Evolutionary conservation across 108 stramenopile genomes (phyloP).

Genomic region (Fragilariopsis cylindrus): DNA sequence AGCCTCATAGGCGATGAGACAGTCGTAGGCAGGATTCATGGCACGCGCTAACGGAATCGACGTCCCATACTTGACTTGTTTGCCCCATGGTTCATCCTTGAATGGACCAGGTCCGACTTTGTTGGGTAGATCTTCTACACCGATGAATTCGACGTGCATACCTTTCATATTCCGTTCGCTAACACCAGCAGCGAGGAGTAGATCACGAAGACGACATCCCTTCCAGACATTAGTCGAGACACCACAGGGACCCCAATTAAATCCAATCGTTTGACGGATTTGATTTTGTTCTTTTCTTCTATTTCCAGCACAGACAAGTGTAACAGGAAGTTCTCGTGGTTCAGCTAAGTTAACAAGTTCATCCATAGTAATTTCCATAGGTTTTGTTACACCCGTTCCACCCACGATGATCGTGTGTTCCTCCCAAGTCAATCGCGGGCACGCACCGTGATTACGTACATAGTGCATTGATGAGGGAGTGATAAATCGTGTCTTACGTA

Average conservation of each 20-base stretch:
- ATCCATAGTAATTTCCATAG: conserved; percentile 82
- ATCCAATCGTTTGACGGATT: conserved; percentile 95
- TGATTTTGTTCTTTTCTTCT: conserved; percentile 98
- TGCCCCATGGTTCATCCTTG: conserved; percentile 85
- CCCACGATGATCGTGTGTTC: conserved; percentile 71
- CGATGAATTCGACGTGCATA: conserved; percentile 89
- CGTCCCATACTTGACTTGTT: conserved; percentile 95
- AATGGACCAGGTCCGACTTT: conserved; percentile 92
- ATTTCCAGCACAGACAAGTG: conserved; percentile 97
- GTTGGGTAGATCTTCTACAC: conserved; percentile 91
- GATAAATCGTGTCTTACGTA: conserved; percentile 73
- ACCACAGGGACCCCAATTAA: conserved; percentile 96
- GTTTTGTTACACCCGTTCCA: conserved; percentile 47
- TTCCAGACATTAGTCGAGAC: conserved; percentile 94
- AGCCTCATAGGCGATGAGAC: conserved; percentile 91
- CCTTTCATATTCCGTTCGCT: conserved; percentile 75
- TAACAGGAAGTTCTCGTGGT: conserved; percentile 86
- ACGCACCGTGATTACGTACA: conserved; percentile 91
- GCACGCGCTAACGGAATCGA: conserved; percentile 87
- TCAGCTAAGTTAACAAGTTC: conserved; percentile 62
- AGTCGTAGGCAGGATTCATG: conserved; percentile 95
- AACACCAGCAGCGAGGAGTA: conserved; percentile 84
- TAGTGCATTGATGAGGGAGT: conserved; percentile 85
- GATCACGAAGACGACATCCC: conserved; percentile 87
- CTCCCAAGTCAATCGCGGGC: conserved; percentile 82